A percentile compares a stretch with the other conserved stretches of the same genome.
phyloP scores from a whole-genome alignment of 2,329 filamentous ascomycete species.

The Paraphaeosphaeria sporulosa region DNA sequence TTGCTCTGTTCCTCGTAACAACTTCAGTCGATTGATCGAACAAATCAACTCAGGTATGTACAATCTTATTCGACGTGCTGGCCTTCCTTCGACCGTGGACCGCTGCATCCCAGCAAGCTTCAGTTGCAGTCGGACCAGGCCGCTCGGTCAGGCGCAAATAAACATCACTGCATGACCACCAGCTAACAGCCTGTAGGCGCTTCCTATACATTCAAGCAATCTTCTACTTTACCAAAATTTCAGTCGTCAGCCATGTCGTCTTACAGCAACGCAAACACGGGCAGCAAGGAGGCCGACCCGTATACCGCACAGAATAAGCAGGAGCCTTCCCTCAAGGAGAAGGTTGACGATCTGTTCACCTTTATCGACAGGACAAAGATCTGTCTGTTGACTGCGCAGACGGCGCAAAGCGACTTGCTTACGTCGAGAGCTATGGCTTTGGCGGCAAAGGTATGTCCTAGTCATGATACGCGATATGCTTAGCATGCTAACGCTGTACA shows the following conservation, averaged over 20 bases:
- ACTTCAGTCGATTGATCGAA: neutral
- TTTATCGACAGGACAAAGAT: conserved; percentile 81
- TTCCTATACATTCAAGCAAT: neutral
- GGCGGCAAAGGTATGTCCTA: conserved; percentile 70
- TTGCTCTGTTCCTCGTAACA: neutral
- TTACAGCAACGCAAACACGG: conserved; percentile 51
- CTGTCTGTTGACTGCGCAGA: conserved; percentile 86
- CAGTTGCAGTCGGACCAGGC: neutral
- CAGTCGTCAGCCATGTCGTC: conserved; percentile 36
- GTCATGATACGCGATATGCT: conserved; percentile 12
- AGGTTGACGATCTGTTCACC: conserved; percentile 74
- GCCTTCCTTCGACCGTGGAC: neutral
- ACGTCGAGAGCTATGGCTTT: conserved; percentile 88
- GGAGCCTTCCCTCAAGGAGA: conserved; percentile 74
- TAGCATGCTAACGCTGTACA: conserved; percentile 44
- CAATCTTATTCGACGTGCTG: conserved; percentile 5
- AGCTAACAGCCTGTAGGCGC: neutral
- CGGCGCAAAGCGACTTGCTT: conserved; percentile 69
- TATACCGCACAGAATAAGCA: conserved; percentile 81
- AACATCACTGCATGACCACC: neutral
- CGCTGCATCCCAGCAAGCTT: neutral
- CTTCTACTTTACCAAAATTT: neutral
- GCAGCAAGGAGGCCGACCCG: conserved; percentile 68
- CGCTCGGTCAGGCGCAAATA: conserved; percentile 12
- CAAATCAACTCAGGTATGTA: conserved; percentile 6